Evolutionary conservation across 345 rosid species (phyloP).

Genomic region (Gynandropsis gynandra): DNA sequence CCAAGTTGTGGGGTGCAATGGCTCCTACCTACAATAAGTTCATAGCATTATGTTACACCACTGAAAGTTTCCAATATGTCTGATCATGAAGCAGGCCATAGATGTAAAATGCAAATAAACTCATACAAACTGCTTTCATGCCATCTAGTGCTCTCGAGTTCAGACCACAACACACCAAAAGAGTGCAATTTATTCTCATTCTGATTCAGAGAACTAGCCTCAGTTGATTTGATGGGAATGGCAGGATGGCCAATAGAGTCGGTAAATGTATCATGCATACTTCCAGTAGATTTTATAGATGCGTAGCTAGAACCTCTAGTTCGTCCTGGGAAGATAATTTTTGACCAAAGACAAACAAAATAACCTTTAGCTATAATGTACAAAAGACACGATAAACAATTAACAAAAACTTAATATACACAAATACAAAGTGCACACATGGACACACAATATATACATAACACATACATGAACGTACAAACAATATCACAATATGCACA

Average conservation of each 20-base stretch:
- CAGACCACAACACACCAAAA: constrained; percentile 59
- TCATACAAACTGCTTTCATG: no score
- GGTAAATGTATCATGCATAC: constrained; percentile 24
- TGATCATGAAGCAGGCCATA: no score
- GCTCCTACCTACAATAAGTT: no score
- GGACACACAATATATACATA: no score
- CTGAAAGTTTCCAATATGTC: no score
- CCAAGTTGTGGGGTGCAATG: no score
- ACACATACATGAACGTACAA: no score
- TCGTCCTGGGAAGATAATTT: constrained; percentile 46
- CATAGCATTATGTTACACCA: no score
- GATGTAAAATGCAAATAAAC: no score
- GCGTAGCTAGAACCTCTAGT: constrained; percentile 28
- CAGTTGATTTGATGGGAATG: constrained; percentile 29
- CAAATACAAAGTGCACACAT: not conserved
- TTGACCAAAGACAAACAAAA: constrained; percentile 23
- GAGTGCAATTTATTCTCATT: constrained; percentile 48
- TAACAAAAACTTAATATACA: not conserved
- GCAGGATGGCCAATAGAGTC: constrained; percentile 28
- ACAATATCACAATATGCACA: not conserved
- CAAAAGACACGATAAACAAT: not conserved
- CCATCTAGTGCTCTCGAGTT: constrained; percentile 40
- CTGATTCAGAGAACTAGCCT: constrained; percentile 27
- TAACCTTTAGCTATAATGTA: constrained; percentile 12
- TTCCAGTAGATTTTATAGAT: constrained; percentile 22